Base-by-base conservation (phyloP, 192 early-diverging fungal genomes). In the Spinellus fusiger region DNA sequence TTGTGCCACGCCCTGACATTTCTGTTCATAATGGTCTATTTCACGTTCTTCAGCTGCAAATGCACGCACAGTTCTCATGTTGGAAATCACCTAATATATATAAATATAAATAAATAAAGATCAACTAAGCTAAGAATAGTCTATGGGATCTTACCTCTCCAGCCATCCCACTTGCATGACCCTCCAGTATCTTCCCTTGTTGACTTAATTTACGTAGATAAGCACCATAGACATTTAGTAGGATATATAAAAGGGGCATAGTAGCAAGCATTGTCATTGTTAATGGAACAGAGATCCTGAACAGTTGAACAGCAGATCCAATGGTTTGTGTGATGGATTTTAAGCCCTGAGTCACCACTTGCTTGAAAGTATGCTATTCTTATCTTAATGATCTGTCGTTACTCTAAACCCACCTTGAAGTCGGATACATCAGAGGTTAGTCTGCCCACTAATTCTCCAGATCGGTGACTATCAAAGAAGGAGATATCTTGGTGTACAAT, bases 21-120 rank as follows among this genome's bases (percentile, higher is more conserved):
- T 74, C 26, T 73, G 62, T 22, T 49, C 47, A 49, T 81, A 85
- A 46, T 77, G 63, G 37, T 37, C 61, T 49, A 74, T 67, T 44
- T 88, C 86, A 9, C 71, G 73, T 35, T 54, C 51, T 65, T 88
- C 86, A 0, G 81, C 76, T 29, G 77, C 73, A 61, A 86, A 83
- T 44, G 83, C 73, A 25, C 84, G 73, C 12, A 88, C 83, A 0
- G 86, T 84, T 32, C 83, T 75, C 34, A 88, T 73, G 49, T 79
- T 80, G 5, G 70, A 64, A 4, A 86, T 66, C 0, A 79, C 54
- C 71, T 73, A 61, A 47, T 10, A 53, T 13, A 32, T 10, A 44
- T 20, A 33, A 15, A 53, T n/a, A 54, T 40, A n/a, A 28, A 0
- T 53, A 5, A 13, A 12, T 38, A n/a, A 4, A 1, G 47, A 3